A percentile compares a stretch with the other conserved stretches of the same genome.
These are phyloP conservation scores for Vigna radiata DNA, from an alignment of 306 rosid genomes.

Conservation along the genomic window DNA sequence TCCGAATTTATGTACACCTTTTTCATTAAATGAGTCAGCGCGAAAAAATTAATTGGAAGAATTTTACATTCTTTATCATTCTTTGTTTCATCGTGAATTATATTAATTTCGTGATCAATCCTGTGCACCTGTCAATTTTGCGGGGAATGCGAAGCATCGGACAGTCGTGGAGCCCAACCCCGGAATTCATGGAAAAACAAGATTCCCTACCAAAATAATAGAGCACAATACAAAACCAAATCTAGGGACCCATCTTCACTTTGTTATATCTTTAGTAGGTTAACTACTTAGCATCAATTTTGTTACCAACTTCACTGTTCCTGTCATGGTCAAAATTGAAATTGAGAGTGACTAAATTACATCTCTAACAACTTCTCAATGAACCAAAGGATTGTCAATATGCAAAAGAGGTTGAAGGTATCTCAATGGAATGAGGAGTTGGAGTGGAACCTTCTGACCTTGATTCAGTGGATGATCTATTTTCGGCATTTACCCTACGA, in stretches of 20 bases:
- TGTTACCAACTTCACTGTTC: slow-evolving; percentile 3
- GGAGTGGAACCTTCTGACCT: slow-evolving; percentile 62
- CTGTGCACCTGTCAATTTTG: background rate
- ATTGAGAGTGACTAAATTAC: background rate
- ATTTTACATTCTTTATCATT: background rate
- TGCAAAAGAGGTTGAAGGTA: slow-evolving; percentile 49
- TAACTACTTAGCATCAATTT: slow-evolving; percentile 40
- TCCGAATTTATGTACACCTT: too few relatives aligned
- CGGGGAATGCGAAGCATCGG: background rate
- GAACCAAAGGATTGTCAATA: slow-evolving; percentile 48
- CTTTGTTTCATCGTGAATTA: background rate
- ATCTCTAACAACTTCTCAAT: too few relatives aligned
- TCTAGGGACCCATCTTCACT: slow-evolving; percentile 43
- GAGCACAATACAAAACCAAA: slow-evolving; percentile 5
- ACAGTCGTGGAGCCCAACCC: slow-evolving; percentile 44
- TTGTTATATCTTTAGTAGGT: slow-evolving; percentile 34
- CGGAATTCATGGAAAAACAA: slow-evolving; percentile 36
- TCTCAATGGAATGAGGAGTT: slow-evolving; percentile 49
- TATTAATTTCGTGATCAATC: background rate
- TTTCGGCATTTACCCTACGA: slow-evolving; percentile 53
- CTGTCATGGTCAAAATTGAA: slow-evolving; percentile 23
- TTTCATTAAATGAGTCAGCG: too few relatives aligned
- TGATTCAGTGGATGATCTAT: slow-evolving; percentile 54
- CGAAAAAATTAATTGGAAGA: too few relatives aligned
- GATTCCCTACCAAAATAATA: slow-evolving; percentile 30